A percentile compares a stretch with the other conserved stretches of the same genome.
Conservation (phyloP, 768 basidiomycete species). For the Kwoniella newhampshirensis region DNA sequence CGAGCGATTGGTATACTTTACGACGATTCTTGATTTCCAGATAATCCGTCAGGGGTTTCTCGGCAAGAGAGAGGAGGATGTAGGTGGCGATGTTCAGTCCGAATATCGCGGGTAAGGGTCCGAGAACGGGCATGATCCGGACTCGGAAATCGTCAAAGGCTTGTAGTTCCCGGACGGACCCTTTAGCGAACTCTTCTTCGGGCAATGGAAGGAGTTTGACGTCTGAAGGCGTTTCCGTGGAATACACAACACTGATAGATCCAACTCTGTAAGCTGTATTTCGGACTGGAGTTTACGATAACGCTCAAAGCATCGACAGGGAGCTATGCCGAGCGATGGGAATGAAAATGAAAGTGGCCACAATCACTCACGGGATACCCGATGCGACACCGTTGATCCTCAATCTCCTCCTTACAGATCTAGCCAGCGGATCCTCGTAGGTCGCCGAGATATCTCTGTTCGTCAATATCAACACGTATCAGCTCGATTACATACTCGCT, state of each 20-base stretch:
- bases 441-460: conserved; percentile 85
- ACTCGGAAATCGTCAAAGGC: conserved; percentile 92
- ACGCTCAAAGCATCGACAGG: too few species aligned
- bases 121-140: conserved; percentile 85
- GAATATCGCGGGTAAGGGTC: conserved; percentile 84
- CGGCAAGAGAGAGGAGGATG: conserved; percentile 79
- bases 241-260: conserved; percentile 81
- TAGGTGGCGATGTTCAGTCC: conserved; percentile 87
- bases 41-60: conserved; percentile 77
- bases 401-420: conserved; percentile 73
- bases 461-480: too few species aligned
- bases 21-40: conserved; percentile 79
- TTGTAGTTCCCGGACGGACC: conserved; percentile 80
- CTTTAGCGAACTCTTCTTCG: conserved; percentile 88
- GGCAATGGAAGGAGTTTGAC: conserved; percentile 84
- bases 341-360: too few species aligned
- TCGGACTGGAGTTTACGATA: too few species aligned
- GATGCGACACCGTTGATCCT: conserved; percentile 49
- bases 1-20: conserved; percentile 77
- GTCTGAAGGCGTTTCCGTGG: conserved; percentile 86
- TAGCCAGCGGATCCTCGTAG: conserved; percentile 90
- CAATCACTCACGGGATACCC: conserved; percentile 56
- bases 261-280: conserved; percentile 62
- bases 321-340: too few species aligned
- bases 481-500: too few species aligned